These are phyloP conservation scores for Rhipidocladum racemiflorum DNA, from an alignment of 176 grass and related monocot genomes.

Conservation along the genomic window DNA sequence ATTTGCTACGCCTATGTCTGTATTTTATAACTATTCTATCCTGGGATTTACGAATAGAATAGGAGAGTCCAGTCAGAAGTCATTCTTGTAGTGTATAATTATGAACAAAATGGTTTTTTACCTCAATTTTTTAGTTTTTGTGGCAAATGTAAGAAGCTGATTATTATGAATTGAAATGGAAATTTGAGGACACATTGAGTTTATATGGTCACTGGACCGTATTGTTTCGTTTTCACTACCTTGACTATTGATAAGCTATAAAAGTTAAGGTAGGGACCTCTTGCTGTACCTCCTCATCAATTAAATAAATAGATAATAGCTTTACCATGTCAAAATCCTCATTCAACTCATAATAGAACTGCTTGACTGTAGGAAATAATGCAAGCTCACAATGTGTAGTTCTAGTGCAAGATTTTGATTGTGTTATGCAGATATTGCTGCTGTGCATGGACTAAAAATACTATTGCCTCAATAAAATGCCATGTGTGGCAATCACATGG, in stretches of 20 bases:
- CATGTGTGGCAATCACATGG: background rate
- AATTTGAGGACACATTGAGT: background rate
- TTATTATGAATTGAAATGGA: background rate
- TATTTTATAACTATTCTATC: background rate
- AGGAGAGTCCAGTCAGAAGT: background rate
- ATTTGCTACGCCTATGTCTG: background rate
- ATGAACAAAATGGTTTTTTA: background rate
- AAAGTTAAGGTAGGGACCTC: background rate
- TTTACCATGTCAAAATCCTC: background rate
- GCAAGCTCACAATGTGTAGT: background rate
- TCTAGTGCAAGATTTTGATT: background rate
- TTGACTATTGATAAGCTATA: background rate
- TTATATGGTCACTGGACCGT: background rate
- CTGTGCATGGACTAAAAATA: background rate
- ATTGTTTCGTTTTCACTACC: background rate
- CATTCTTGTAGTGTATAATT: background rate
- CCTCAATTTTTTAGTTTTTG: background rate
- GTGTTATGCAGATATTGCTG: background rate
- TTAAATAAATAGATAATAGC: background rate
- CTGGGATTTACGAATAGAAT: conserved; percentile 3
- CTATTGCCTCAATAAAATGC: background rate
- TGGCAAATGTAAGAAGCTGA: background rate
- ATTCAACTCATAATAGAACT: background rate
- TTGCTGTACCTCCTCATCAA: background rate
- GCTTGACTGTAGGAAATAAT: background rate